A percentile compares a stretch with the other conserved stretches of the same genome.
phyloP scores from a whole-genome alignment of 805 yeast species.

The Candida tibetensis region DNA sequence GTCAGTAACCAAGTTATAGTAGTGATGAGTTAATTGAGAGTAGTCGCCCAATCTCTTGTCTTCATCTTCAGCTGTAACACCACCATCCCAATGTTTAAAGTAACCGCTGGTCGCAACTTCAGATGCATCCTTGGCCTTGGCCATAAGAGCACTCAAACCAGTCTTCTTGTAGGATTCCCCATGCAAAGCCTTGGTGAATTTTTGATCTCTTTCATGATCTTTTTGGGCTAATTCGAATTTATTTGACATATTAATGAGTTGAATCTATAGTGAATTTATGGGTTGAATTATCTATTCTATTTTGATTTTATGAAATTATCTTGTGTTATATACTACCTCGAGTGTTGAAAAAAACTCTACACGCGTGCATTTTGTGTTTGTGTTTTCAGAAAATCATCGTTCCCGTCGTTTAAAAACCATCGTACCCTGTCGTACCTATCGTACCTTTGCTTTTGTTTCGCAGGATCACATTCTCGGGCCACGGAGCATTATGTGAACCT shows the following conservation, averaged over 20 bases:
- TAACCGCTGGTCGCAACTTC: slow-evolving; percentile 83
- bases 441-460: too few relatives aligned
- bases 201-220: slow-evolving; percentile 56
- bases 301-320: background rate
- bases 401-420: background rate
- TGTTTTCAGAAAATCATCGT: background rate
- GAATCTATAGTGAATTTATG: slow-evolving; percentile 6
- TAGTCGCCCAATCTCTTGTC: slow-evolving; percentile 75
- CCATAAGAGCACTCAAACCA: slow-evolving; percentile 74
- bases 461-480: too few relatives aligned
- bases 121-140: slow-evolving; percentile 74
- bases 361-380: background rate
- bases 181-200: slow-evolving; percentile 83
- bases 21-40: slow-evolving; percentile 88
- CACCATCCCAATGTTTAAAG: slow-evolving; percentile 97
- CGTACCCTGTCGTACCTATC: background rate
- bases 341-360: background rate
- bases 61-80: slow-evolving; percentile 71
- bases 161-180: slow-evolving; percentile 67
- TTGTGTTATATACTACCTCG: background rate
- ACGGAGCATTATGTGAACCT: too few relatives aligned
- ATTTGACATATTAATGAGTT: slow-evolving; percentile 12
- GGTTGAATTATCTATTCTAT: slow-evolving; percentile 6
- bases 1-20: slow-evolving; percentile 95
- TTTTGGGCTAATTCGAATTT: slow-evolving; percentile 42